Evolutionary conservation across 768 basidiomycete genomes (phyloP), one percentile per base, ranked within the genome.

Genomic region (Pleurotus salmoneostramineus): DNA sequence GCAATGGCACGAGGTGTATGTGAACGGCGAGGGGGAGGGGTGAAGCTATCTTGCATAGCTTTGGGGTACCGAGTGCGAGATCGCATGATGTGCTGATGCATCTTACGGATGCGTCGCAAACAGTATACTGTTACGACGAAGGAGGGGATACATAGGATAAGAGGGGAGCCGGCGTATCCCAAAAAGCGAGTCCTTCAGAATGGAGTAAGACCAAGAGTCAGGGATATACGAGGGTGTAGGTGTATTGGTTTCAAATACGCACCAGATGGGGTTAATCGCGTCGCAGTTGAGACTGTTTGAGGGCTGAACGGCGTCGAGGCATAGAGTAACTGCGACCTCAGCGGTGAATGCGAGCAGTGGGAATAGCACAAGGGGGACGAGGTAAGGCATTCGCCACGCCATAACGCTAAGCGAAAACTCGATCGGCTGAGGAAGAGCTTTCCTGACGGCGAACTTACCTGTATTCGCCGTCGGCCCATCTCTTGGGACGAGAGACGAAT

Each of bases 241-340:
- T 32, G 33, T 27, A 47, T 33, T 6, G 10, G 44, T 45, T 14
- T 46, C 43, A 31, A 4, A 12, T 1, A 63, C 79, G 47, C 63
- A 88, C 87, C 87, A 88, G 56, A 79, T 66, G 2, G 84, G 84
- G 61, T 74, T 59, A n/a, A 71, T 79, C 34, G 78, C 76, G 63
- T 88, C 87, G 62, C 88, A 89, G 62, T 79, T 75, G 58, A 89
- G 66, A 61, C 79, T 80, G 37, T 84, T 77, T 1, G 65, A 65
- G 3, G 80, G 83, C 36, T 73, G 67, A 3, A 79, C 73, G 3
- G 82, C 74, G 59, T 82, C 64, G 3, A 76, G 65, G 57, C 67
- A 74, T 46, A 84, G 59, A 2, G 83, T 63, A 17, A 83, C 63
- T 0, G 71, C 69, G 14, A 82, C 58, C 49, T 84, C 76, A 4